Evolutionary conservation across 1,139 yeast species (phyloP), one percentile per base, ranked within the genome.

Genomic region (Pichia sp.): DNA sequence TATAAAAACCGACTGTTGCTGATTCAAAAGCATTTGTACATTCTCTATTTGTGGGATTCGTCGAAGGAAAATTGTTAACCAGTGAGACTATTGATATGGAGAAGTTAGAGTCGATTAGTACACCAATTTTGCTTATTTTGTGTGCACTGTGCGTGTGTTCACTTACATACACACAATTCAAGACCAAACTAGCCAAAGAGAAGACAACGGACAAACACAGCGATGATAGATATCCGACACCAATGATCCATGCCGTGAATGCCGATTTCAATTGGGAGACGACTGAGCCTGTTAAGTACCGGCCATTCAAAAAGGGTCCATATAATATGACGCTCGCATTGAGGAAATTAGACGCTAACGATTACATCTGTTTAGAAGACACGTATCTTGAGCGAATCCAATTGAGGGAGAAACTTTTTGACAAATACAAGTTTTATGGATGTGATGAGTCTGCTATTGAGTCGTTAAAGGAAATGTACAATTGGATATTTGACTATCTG

Each of bases 391-490:
- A 67, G 6, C 65, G 72, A 19, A 70, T 83, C 4, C 69, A 70
- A 10, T 61, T 71, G 38, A 77, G 83, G 56, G 61, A 60, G 3
- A 61, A 65, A 27, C 66, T 81, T 24, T 67, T 71, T 7, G 72
- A 71, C 44, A 53, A 60, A 8, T 70, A 74, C 48, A 75, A 76
- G 0, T 73, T 71, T 1, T 67, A 70, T 45, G 60, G 60, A 2
- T 68, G 71, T n/a, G 71, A 70, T 3, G 80, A 77, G 38, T 70
- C 73, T 12, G 73, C 67, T 7, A 58, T 60, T 2, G 76, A 72
- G 2, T 81, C 86, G 0, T 67, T 82, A 9, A 65, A 68, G 20
- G 93, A 85, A 60, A 72, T 77, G 34, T 85, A 85, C 59, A 72
- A 73, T 10, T 28, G n/a, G 10, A 11, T 28, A 12, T 28, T 28